These are phyloP conservation scores for Saccharomyces hybrid DNA, from an alignment of 1,139 yeast genomes.

Conservation along the genomic window DNA sequence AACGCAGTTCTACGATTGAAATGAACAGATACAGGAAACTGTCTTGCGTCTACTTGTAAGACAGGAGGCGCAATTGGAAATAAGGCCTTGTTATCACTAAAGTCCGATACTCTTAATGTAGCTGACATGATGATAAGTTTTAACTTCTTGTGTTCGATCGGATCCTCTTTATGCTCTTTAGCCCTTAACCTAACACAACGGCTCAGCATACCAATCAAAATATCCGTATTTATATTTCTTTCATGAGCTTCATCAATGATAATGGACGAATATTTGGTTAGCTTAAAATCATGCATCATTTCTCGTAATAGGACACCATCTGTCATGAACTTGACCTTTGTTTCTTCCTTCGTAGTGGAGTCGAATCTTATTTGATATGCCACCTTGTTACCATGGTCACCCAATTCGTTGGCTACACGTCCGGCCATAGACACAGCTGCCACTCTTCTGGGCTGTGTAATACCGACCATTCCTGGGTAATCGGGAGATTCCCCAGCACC, in stretches of 20 bases:
- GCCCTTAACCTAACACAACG: constrained; percentile 76
- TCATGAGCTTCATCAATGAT: constrained; percentile 98
- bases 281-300: constrained; percentile 76
- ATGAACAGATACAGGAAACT: constrained; percentile 88
- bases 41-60: constrained; percentile 87
- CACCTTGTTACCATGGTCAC: constrained; percentile 67
- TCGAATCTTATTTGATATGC: constrained; percentile 93
- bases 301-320: constrained; percentile 95
- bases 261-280: constrained; percentile 74
- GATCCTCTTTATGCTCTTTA: constrained; percentile 42
- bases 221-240: constrained; percentile 91
- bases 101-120: constrained; percentile 86
- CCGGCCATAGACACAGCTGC: constrained; percentile 98
- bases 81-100: constrained; percentile 67
- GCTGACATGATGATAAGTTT: constrained; percentile 87
- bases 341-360: constrained; percentile 56
- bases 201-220: constrained; percentile 87
- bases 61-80: constrained; percentile 84
- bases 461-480: constrained; percentile 87
- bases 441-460: constrained; percentile 96
- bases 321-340: constrained; percentile 92
- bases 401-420: constrained; percentile 78
- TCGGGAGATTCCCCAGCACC: constrained; percentile 53
- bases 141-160: constrained; percentile 46
- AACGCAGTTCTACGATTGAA: constrained; percentile 72